Base-by-base conservation (phyloP, 306 rosid genomes). In the Elaeagnus macrophylla region DNA sequence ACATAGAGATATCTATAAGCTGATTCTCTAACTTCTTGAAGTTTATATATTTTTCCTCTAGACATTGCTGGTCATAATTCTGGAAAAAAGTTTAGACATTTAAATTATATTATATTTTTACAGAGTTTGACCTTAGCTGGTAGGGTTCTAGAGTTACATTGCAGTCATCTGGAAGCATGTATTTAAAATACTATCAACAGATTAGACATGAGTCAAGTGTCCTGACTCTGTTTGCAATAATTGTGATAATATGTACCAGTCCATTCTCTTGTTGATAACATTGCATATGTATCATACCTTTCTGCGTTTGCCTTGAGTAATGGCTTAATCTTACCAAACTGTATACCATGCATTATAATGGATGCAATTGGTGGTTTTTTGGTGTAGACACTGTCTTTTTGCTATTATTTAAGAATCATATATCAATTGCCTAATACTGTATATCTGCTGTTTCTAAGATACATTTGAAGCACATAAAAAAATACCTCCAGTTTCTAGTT, bases 391-490 rank as follows among this genome's bases (percentile, higher is more conserved):
- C 53, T 39, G 38, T 61, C 19, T 47, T 14, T 49, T 48, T 7
- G 25, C 53, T 70, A 54, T 55, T 50, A 11, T 64, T 43, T 55
- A 53, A 64, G 4, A 55, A 18, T 55, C 7, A 52, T 49, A 46
- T 65, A 50, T 64, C 51, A 61, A 47, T 52, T 52, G 41, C 65
- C 68, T 81, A 64, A 78, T 32, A 54, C 61, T 74, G 67, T 64
- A 54, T 61, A 39, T 67, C 14, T 75, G 51, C 55, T 65, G 64
- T 71, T 68, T 67, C 12, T 56, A 81, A 84, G 99, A 87, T 66
- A 71, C 84, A 61, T 87, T 82, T 74, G 79, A 84, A 74, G 89
- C 79, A 47, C 81, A 47, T 48, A 60, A 72, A 68, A 82, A 70
- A 62, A 38, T 62, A 32, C 85, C 85, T 39, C 48, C 38, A 49